Conservation (phyloP, 2,329 filamentous ascomycete species). For the Nigrospora osmanthi region DNA sequence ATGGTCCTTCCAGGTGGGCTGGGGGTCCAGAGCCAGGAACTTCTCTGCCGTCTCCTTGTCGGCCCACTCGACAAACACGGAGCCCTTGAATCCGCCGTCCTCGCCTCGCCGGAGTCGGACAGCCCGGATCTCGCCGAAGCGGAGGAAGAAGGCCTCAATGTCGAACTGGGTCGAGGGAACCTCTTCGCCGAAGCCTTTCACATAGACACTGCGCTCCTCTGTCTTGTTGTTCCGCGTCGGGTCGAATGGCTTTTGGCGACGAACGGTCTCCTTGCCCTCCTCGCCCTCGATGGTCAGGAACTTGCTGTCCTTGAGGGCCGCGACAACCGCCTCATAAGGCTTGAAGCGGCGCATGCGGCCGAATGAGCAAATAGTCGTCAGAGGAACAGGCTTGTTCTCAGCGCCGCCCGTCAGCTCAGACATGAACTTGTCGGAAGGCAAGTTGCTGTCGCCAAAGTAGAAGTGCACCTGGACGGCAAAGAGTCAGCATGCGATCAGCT, state of each 20-base stretch:
- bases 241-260: conserved; percentile 67
- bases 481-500: not conserved
- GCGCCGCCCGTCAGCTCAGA: conserved; percentile 69
- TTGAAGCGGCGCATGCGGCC: conserved; percentile 96
- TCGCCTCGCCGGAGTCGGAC: conserved; percentile 78
- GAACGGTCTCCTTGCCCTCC: conserved; percentile 62
- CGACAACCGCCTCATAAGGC: conserved; percentile 75
- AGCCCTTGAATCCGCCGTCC: conserved; percentile 82
- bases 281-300: conserved; percentile 67
- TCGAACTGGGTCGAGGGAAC: conserved; percentile 82
- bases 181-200: conserved; percentile 88
- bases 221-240: conserved; percentile 53
- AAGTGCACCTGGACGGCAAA: conserved; percentile 34
- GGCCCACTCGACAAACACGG: conserved; percentile 89
- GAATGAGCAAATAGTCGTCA: conserved; percentile 76
- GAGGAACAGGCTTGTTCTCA: conserved; percentile 72
- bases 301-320: conserved; percentile 71
- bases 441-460: conserved; percentile 44
- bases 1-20: conserved; percentile 76
- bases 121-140: conserved; percentile 69
- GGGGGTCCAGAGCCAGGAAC: conserved; percentile 73
- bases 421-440: conserved; percentile 82
- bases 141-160: conserved; percentile 83
- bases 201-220: conserved; percentile 75
- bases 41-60: conserved; percentile 69